Evolutionary conservation across 768 basidiomycete species (phyloP).

Genomic region (Gyrodon lividus): DNA sequence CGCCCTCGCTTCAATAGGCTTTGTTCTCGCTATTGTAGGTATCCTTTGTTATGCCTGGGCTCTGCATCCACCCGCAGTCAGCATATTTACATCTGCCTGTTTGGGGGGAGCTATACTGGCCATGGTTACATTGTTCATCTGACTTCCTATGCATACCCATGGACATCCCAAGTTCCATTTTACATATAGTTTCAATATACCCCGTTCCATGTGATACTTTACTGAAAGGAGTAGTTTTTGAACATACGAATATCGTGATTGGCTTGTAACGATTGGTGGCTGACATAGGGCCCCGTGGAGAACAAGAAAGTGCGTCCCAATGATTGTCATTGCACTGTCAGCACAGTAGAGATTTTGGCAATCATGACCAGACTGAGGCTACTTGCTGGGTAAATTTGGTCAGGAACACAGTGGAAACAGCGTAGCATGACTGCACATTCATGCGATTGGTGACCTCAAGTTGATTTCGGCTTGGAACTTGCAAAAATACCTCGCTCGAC

Average conservation of each 20-base stretch:
- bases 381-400: not conserved
- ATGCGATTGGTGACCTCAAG: not conserved
- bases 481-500: not conserved
- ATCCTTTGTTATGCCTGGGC: conserved; percentile 54
- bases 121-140: conserved; percentile 14
- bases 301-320: no score
- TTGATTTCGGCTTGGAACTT: not conserved
- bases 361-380: no score
- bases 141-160: not conserved
- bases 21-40: conserved; percentile 48
- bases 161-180: not conserved
- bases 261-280: no score
- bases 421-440: not conserved
- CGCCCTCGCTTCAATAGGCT: conserved; percentile 45
- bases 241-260: no score
- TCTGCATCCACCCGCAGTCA: conserved; percentile 42
- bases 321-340: no score
- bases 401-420: not conserved
- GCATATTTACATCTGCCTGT: conserved; percentile 42
- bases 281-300: no score
- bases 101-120: conserved; percentile 36
- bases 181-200: no score
- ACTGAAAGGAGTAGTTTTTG: no score
- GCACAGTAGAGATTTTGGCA: no score
- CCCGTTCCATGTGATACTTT: no score